Base-by-base conservation (phyloP, 768 basidiomycete species). In the Serendipita sp. region DNA sequence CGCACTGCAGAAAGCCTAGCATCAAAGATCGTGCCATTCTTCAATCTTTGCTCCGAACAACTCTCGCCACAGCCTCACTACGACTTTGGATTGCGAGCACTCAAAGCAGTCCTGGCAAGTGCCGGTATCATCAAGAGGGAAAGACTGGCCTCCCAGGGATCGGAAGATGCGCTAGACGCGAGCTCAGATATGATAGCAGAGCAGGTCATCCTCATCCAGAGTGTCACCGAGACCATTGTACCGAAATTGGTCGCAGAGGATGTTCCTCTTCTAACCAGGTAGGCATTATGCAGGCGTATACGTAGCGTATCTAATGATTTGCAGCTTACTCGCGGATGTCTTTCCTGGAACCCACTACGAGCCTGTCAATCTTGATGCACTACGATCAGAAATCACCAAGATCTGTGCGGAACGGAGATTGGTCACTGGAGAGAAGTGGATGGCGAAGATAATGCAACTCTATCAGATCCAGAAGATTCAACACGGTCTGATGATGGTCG, bases 401-500 rank as follows among this genome's bases (percentile, higher is more conserved):
- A 89, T 97, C 65, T 97, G 95, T 74, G 74, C 76, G 4, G 91
- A 96, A 73, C 84, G 84, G 44, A 85, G 91, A 37, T 78, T 98
- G n/a, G 80, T 92, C 27, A 76, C 84, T 55, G 91, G 92, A 18
- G 89, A 94, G 52, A 81, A 82, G 37, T 99, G 96, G 95, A 80
- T 93, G 62, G 81, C 85, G 69, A 99, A 99, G 78, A 95, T 97
- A 65, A 79, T 99, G 13, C 96, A 99, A 72, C 81, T 99, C 3
- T 98, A 97, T 74, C 96, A 98, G 73, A 98, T 99, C 65, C 96
- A 99, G 76, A 97, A 93, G 77, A 99, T 98, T 67, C 95, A 98
- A 69, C 96, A 99, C 74, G 96, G 96, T 74, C 79, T 99, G 45
- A 98, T 99, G 96, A 96, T 99, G 92, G 96, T 99, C 33, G 95